Conservation (phyloP, 805 yeast genomes). For the Danielia reshetovae region DNA sequence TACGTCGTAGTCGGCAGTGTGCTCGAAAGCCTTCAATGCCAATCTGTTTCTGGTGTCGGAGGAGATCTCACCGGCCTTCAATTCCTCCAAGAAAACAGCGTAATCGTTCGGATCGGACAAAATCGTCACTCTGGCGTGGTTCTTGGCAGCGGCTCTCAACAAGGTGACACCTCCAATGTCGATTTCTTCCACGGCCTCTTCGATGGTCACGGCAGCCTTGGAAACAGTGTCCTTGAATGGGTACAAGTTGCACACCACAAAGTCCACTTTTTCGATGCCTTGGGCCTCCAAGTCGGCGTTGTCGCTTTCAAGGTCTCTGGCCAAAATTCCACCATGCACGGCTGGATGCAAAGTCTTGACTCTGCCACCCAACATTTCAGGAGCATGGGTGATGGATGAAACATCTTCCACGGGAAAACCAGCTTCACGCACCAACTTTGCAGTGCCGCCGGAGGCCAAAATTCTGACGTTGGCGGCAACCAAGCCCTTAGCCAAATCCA, state of each 20-base stretch:
- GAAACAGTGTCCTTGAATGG: conserved; percentile 98
- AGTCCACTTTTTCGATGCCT: conserved; percentile 93
- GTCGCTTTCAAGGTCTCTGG: conserved; percentile 88
- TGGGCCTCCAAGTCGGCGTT: conserved; percentile 84
- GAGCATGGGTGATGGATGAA: conserved; percentile 92
- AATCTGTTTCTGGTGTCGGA: conserved; percentile 70
- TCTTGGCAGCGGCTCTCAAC: conserved; percentile 97
- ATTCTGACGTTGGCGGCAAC: conserved; percentile 84
- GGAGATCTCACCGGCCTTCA: conserved; percentile 69
- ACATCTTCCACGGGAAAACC: conserved; percentile 98
- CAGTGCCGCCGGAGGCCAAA: conserved; percentile 97
- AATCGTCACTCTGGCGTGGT: conserved; percentile 93
- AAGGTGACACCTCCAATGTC: conserved; percentile 97
- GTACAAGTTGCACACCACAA: conserved; percentile 94
- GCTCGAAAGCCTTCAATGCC: conserved; percentile 97
- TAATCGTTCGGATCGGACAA: conserved; percentile 94
- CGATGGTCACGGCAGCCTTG: conserved; percentile 90
- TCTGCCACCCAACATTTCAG: conserved; percentile 98
- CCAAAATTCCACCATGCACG: conserved; percentile 96
- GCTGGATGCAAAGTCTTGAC: conserved; percentile 99
- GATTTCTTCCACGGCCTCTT: conserved; percentile 97
- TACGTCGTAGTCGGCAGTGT: conserved; percentile 95
- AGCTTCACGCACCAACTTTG: conserved; percentile 89
- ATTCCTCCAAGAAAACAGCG: conserved; percentile 79
- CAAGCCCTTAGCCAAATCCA: conserved; percentile 95